phyloP scores from a whole-genome alignment of 805 yeast species.

The Blastobotrys mokoenaii region DNA sequence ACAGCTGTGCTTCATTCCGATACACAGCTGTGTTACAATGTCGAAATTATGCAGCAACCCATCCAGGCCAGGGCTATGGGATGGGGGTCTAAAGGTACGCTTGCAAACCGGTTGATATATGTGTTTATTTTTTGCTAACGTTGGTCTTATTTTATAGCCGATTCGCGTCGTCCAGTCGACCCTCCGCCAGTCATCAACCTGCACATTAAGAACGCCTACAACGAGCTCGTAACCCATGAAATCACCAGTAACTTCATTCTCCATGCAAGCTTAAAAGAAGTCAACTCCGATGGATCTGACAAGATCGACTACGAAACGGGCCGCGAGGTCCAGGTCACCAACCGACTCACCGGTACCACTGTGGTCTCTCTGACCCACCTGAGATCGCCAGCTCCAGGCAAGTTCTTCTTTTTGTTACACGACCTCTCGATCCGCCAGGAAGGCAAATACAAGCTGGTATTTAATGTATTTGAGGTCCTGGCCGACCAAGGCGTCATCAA shows the following conservation, averaged over 20 bases:
- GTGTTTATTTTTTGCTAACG: background rate
- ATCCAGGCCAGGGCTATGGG: slow-evolving; percentile 29
- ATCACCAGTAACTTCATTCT: slow-evolving; percentile 20
- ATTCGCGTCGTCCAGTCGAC: slow-evolving; percentile 29
- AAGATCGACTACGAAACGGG: background rate
- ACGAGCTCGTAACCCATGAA: slow-evolving; percentile 26
- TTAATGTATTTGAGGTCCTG: slow-evolving; percentile 24
- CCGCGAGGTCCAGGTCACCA: slow-evolving; percentile 5
- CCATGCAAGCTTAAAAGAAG: slow-evolving; percentile 15
- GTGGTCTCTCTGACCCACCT: slow-evolving; percentile 19
- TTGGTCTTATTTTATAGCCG: too few species aligned
- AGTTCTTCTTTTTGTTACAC: slow-evolving; percentile 25
- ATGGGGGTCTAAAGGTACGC: slow-evolving; percentile 21
- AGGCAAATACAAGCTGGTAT: slow-evolving; percentile 25
- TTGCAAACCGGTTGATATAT: too few species aligned
- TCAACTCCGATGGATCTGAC: slow-evolving; percentile 5
- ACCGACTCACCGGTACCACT: slow-evolving; percentile 19
- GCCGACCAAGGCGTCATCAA: slow-evolving; percentile 12
- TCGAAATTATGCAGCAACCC: slow-evolving; percentile 26
- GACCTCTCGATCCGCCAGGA: slow-evolving; percentile 29
- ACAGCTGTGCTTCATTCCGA: background rate
- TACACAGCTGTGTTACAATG: slow-evolving; percentile 4
- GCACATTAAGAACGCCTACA: slow-evolving; percentile 12
- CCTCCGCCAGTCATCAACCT: slow-evolving; percentile 28
- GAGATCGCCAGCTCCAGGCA: slow-evolving; percentile 22